Evolutionary conservation across 1,284 basidiomycete genomes (phyloP).

Genomic region (Leccinum pachyderme): DNA sequence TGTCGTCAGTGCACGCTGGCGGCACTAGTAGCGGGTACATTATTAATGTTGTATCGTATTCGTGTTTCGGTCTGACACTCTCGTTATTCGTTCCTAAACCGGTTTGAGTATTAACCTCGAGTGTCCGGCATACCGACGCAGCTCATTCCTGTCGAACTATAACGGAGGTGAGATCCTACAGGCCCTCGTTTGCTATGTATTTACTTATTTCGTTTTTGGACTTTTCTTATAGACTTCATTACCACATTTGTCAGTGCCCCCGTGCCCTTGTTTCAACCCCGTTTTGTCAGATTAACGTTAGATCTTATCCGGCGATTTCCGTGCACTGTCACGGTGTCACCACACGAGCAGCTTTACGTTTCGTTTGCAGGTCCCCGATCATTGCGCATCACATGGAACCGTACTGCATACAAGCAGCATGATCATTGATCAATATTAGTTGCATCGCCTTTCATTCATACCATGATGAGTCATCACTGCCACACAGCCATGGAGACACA

Average conservation of each 20-base stretch:
- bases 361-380: not conserved
- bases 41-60: no score
- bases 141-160: no score
- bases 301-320: not conserved
- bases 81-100: no score
- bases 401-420: not conserved
- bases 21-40: no score
- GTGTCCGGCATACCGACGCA: no score
- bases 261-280: not conserved
- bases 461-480: not conserved
- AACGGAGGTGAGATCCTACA: no score
- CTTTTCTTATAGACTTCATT: no score
- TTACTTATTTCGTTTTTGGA: no score
- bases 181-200: no score
- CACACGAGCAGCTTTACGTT: not conserved
- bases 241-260: not conserved
- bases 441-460: not conserved
- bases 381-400: not conserved
- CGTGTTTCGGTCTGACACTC: no score
- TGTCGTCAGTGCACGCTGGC: no score
- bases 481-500: not conserved
- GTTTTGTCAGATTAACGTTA: not conserved
- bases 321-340: not conserved
- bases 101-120: no score
- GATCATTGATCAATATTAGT: not conserved